Base-by-base conservation (phyloP, 1,139 yeast species). In the Zygosaccharomyces sapae region DNA sequence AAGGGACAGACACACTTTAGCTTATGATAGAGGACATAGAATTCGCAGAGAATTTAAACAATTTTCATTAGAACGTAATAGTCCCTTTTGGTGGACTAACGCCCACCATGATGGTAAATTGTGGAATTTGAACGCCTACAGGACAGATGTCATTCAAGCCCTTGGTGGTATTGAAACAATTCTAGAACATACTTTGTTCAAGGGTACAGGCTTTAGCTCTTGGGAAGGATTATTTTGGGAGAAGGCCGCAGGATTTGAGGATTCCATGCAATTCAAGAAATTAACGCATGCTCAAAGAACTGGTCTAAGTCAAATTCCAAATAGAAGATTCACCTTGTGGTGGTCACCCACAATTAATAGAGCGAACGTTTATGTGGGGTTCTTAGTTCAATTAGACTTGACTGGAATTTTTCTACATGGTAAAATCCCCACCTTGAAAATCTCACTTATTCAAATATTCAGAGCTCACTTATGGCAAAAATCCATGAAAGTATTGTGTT, bases 171-270 rank as follows among this genome's bases (percentile, higher is more conserved):
- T 94, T 53, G 97, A 92, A 61, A 89, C 98, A 0, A 92, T 94
- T 63, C 69, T 94, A 54, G 98, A 92, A 61, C 99, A 94, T 61
- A 89, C 98, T 0, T 69, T 94, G 45, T 94, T 92, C 72, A 87
- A 87, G 63, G 98, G 96, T 18, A 94, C 99, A 0, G 98, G 98
- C 0, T 94, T 94, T 64, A 96, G 86, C 58, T 86, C 95, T 7
- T 94, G 98, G 98, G 99, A 94, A 71, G 98, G 98, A 3, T 72
- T 94, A 24, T 94, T 94, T 66, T 94, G 99, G 99, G 98, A 94
- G 62, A 88, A 88, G 61, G 92, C 95, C 0, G 83, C 96, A 22
- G 98, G 98, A 0, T 92, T 90, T 65, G 99, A 94, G 66, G 98
- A 94, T 59, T 86, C 96, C 0, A 77, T 94, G 76, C 92, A 90